Percentiles rank a stretch among this genome's conserved stretches.
These are phyloP conservation scores for sunflower (Helianthus annuus) DNA, from an alignment of 129 eudicot species.

Conservation along the genomic window DNA sequence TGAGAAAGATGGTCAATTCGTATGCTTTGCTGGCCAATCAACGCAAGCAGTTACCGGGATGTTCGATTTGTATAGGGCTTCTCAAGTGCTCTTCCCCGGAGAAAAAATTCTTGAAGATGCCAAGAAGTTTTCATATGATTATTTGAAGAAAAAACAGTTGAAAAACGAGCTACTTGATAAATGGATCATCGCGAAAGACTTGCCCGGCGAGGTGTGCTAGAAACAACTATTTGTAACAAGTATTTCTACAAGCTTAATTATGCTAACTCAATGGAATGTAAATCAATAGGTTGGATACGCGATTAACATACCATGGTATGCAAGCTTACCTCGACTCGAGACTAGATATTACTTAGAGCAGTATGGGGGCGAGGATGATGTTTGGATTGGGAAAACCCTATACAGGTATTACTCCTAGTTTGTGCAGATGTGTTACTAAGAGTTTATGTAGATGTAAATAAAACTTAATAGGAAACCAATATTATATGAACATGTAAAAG, in stretches of 20 bases:
- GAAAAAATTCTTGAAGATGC: slow-evolving; percentile 75
- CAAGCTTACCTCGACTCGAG: slow-evolving; percentile 82
- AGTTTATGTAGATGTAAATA: neutral
- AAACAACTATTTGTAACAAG: neutral
- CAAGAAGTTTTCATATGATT: slow-evolving; percentile 48
- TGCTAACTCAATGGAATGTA: neutral
- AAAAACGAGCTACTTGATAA: slow-evolving; percentile 72
- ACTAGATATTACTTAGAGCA: slow-evolving; percentile 80
- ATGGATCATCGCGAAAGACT: slow-evolving; percentile 90
- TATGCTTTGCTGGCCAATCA: slow-evolving; percentile 76
- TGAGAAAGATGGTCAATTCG: slow-evolving; percentile 67
- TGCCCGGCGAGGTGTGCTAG: slow-evolving; percentile 77
- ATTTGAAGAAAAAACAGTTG: slow-evolving; percentile 59
- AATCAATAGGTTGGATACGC: slow-evolving; percentile 75
- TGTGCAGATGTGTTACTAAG: neutral
- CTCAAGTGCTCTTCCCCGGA: slow-evolving; percentile 66
- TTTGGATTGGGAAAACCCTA: slow-evolving; percentile 97
- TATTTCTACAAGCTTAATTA: neutral
- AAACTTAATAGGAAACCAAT: neutral
- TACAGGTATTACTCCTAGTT: slow-evolving; percentile 60
- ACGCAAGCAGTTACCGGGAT: slow-evolving; percentile 95
- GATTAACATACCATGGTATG: slow-evolving; percentile 85
- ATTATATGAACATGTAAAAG: neutral
- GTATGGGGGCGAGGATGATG: slow-evolving; percentile 86
- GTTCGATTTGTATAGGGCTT: slow-evolving; percentile 79